Conservation (phyloP, 2,329 filamentous ascomycete genomes). For the Pseudopyrenochaeta lycopersici region DNA sequence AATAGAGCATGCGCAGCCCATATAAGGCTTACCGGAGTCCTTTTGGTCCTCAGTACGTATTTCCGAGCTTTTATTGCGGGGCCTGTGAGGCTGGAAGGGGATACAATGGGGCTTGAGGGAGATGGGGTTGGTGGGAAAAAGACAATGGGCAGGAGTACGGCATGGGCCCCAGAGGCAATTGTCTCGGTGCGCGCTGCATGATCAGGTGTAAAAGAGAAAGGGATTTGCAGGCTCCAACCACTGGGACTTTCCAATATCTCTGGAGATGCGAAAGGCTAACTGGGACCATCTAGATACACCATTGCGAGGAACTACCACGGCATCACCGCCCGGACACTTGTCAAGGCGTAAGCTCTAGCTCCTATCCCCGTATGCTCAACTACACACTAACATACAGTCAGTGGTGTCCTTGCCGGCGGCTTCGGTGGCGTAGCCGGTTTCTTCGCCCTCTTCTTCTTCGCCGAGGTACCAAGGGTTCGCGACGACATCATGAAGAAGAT, state of each 20-base stretch:
- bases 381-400: slow-evolving; percentile 22
- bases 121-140: not conserved
- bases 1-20: slow-evolving; percentile 42
- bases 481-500: slow-evolving; percentile 70
- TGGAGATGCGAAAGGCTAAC: slow-evolving; percentile 21
- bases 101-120: not conserved
- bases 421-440: slow-evolving; percentile 67
- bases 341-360: slow-evolving; percentile 56
- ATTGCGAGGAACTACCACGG: slow-evolving; percentile 59
- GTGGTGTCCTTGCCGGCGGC: slow-evolving; percentile 57
- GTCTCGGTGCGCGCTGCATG: not conserved
- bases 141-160: not conserved
- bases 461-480: slow-evolving; percentile 69
- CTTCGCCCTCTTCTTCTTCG: slow-evolving; percentile 71
- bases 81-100: not conserved
- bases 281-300: slow-evolving; percentile 57
- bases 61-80: slow-evolving; percentile 8
- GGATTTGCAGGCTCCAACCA: not conserved
- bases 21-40: slow-evolving; percentile 64
- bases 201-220: not conserved
- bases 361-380: not conserved
- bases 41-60: slow-evolving; percentile 66
- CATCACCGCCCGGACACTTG: slow-evolving; percentile 53
- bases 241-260: not conserved
- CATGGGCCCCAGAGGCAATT: too few relatives aligned